Evolutionary conservation across 371 early-diverging fungal species (phyloP).

Genomic region (Lichtheimia ramosa): DNA sequence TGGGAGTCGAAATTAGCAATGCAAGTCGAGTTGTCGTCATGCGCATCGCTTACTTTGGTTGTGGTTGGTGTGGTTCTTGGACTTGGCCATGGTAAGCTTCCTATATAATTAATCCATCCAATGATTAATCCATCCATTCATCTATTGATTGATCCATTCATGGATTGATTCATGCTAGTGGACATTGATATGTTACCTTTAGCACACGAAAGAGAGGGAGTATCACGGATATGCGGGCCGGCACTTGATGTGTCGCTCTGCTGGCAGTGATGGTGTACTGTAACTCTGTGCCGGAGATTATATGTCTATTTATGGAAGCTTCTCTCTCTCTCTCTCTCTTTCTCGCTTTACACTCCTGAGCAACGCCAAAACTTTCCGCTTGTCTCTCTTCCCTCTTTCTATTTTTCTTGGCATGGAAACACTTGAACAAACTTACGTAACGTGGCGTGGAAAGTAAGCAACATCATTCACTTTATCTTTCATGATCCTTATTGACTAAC

Average conservation of each 20-base stretch:
- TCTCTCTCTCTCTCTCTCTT: no score
- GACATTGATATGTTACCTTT: not conserved
- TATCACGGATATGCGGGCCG: not conserved
- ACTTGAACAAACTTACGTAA: constrained; percentile 30
- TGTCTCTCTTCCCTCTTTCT: constrained; percentile 9
- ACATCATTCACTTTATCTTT: not conserved
- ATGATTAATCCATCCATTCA: constrained; percentile 9
- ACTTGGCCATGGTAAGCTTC: constrained; percentile 79
- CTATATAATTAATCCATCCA: constrained; percentile 6
- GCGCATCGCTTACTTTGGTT: constrained; percentile 65
- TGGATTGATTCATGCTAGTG: not conserved
- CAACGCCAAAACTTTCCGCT: not conserved
- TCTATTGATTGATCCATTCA: not conserved
- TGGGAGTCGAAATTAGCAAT: not conserved
- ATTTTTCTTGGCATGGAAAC: constrained; percentile 14
- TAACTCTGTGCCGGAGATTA: not conserved
- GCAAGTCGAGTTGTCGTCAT: not conserved
- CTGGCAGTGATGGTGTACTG: not conserved
- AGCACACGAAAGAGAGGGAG: constrained; percentile 2
- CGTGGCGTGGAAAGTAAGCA: constrained; percentile 36
- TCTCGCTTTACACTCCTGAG: constrained; percentile 1
- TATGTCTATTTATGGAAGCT: not conserved
- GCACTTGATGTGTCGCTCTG: not conserved
- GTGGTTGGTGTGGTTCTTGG: constrained; percentile 99
- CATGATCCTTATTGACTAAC: not conserved